Evolutionary conservation across 768 basidiomycete species (phyloP).

Genomic region (Hypholoma fasciculare): DNA sequence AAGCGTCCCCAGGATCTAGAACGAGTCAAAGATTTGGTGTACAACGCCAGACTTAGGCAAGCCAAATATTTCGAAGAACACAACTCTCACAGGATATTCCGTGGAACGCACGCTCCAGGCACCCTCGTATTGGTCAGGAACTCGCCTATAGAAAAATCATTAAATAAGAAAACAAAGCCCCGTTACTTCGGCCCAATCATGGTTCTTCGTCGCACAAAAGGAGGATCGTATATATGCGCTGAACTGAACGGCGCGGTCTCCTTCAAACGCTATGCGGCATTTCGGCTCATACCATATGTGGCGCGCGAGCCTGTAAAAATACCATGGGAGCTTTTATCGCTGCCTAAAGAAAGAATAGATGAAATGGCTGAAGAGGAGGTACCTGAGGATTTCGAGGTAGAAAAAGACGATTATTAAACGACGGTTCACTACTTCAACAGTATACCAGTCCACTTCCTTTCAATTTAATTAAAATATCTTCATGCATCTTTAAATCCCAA

Average conservation of each 20-base stretch:
- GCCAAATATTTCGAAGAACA: background rate
- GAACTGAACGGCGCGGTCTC: background rate
- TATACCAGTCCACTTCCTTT: too few species aligned
- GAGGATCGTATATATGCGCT: background rate
- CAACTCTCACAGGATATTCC: background rate
- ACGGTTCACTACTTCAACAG: too few species aligned
- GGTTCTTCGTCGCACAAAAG: background rate
- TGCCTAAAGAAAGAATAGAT: background rate
- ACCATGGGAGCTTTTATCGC: background rate
- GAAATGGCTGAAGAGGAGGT: background rate
- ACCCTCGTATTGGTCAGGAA: background rate
- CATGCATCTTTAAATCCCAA: too few species aligned
- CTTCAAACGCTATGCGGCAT: background rate
- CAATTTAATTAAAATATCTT: too few species aligned
- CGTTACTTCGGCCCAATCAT: background rate
- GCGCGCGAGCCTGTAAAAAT: background rate
- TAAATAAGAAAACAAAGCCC: too few species aligned
- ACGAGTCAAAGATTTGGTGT: background rate
- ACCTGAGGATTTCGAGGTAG: conserved; percentile 3
- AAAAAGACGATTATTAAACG: too few species aligned
- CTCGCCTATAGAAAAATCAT: background rate
- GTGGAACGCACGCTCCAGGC: background rate
- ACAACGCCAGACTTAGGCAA: background rate
- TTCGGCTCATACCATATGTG: background rate
- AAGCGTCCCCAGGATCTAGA: conserved; percentile 13